phyloP scores from a whole-genome alignment of 139 green algal genomes.

The Marvania coccoides region DNA sequence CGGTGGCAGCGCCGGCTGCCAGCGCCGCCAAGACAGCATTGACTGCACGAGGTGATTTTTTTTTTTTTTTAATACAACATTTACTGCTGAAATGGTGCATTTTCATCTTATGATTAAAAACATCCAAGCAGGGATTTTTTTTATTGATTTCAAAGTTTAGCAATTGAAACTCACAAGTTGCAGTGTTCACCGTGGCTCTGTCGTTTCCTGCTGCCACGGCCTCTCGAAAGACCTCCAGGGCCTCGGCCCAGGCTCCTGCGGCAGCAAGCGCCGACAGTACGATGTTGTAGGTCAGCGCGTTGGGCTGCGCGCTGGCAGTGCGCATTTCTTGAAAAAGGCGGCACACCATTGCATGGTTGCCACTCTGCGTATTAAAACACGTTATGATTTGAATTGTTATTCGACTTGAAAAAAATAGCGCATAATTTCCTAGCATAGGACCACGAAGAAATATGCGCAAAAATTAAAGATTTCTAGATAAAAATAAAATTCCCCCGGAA shows the following conservation, averaged over 20 bases:
- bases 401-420: too few species aligned
- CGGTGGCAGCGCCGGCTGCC: neutral
- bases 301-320: neutral
- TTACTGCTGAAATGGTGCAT: too few species aligned
- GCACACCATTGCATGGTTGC: neutral
- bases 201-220: conserved; percentile 9
- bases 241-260: conserved; percentile 18
- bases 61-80: too few species aligned
- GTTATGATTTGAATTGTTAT: too few species aligned
- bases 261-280: conserved; percentile 9
- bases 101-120: too few species aligned
- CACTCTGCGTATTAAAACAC: neutral
- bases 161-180: neutral
- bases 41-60: too few species aligned
- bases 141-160: neutral
- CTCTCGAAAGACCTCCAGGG: conserved; percentile 11
- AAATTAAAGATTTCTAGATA: too few species aligned
- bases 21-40: conserved; percentile 14
- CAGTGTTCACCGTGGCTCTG: conserved; percentile 9
- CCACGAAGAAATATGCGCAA: too few species aligned
- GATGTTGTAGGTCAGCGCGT: conserved; percentile 18
- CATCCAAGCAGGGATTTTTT: neutral
- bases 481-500: too few species aligned
- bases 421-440: too few species aligned
- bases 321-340: conserved; percentile 17